Evolutionary conservation across 2,329 filamentous ascomycete genomes (phyloP).

Genomic region (Ophiognomonia clavigignenti-juglandacearum): DNA sequence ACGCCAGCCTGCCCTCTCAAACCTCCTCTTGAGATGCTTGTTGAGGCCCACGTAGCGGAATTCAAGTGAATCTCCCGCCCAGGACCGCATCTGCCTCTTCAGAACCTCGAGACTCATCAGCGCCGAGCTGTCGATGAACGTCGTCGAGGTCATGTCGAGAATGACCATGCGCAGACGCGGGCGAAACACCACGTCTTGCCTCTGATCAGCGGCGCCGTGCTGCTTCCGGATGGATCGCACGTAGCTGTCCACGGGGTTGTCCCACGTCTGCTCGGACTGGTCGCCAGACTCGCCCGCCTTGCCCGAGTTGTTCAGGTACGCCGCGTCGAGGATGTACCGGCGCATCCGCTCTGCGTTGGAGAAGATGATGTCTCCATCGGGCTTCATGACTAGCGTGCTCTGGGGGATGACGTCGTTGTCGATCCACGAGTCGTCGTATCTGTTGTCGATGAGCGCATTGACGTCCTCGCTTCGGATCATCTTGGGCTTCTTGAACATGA

Average conservation of each 20-base stretch:
- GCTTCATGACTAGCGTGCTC: slow-evolving; percentile 2
- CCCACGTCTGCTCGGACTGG: not conserved
- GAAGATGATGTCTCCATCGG: slow-evolving; percentile 3
- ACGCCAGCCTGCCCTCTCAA: slow-evolving; percentile 8
- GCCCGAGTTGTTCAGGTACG: slow-evolving; percentile 1
- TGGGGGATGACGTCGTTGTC: not conserved
- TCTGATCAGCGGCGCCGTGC: not conserved
- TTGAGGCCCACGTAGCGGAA: slow-evolving; percentile 4
- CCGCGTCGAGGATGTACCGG: not conserved
- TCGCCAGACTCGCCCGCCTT: not conserved
- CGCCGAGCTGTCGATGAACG: slow-evolving; percentile 32
- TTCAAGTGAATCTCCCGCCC: slow-evolving; percentile 4
- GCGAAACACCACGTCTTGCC: not conserved
- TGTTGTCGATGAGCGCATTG: not conserved
- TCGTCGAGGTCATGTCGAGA: slow-evolving; percentile 24
- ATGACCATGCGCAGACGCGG: slow-evolving; percentile 5
- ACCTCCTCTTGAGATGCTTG: not conserved
- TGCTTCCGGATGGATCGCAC: not conserved
- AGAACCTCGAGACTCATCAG: slow-evolving; percentile 22
- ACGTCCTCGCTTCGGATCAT: not conserved
- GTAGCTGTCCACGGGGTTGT: not conserved
- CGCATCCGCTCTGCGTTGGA: slow-evolving; percentile 5
- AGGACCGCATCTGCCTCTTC: slow-evolving; percentile 8
- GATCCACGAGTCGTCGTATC: not conserved
- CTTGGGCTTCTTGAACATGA: slow-evolving; percentile 5